Base-by-base conservation (phyloP, 1,139 yeast genomes). In the Saccharomyces hybrid region DNA sequence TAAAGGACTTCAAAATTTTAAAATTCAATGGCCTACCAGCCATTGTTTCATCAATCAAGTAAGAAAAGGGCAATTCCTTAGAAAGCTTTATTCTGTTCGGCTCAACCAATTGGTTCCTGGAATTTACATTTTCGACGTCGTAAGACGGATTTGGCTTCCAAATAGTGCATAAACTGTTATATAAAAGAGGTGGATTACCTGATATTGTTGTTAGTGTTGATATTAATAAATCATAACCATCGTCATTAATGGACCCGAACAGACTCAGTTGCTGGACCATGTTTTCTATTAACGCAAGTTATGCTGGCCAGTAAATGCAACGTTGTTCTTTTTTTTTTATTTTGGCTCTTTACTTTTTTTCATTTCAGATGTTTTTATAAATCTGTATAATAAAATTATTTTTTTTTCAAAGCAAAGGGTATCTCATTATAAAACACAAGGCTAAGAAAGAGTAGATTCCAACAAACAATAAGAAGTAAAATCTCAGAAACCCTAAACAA, bases 211-310 rank as follows among this genome's bases (percentile, higher is more conserved):
- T 59, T 44, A 73, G 57, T 4, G 76, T 71, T 12, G 73, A 64
- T 4, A 64, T 53, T 12, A 68, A 63, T 28, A 73, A 58, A 12
- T 67, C 69, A 44, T 64, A 66, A 19, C 73, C 71, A 2, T 63
- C 62, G 24, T 61, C 66, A 26, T 65, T 61, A 11, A 73, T 64
- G 7, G 67, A 61, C 1, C 72, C 70, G 49, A 63, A 68, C 4
- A 73, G 58, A 48, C 72, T 66, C 48, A 74, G 61, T 53, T 73
- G 75, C 55, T 73, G 76, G 0, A 74, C 76, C 77, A 74, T 74
- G 16, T 52, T 57, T 38, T 28, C 12, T 49, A 38, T 26, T 50
- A 14, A 16, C 12, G n/a, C 3, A 16, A n/a, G 2, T 14, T 49
- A 12, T 28, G 2, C 41, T 51, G 19, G 9, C 19, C 19, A 19